These are phyloP conservation scores for Boletellus sp. DNA, from an alignment of 768 basidiomycete species.

Conservation along the genomic window DNA sequence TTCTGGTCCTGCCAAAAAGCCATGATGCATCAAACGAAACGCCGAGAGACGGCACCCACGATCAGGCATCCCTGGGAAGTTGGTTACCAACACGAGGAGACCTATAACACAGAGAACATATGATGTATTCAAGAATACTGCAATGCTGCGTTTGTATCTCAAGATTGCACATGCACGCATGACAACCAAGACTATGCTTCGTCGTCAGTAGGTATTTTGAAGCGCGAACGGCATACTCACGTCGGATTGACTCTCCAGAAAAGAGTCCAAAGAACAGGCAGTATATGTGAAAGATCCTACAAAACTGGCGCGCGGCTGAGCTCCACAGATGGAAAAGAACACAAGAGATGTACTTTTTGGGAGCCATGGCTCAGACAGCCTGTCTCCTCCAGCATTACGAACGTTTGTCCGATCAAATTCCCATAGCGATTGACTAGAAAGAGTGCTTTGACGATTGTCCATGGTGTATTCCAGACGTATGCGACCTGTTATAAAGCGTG, in stretches of 20 bases:
- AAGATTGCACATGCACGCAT: conserved; percentile 25
- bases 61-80: not conserved
- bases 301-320: conserved; percentile 2
- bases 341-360: not conserved
- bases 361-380: conserved; percentile 18
- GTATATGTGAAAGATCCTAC: not conserved
- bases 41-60: not conserved
- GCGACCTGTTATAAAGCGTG: conserved; percentile 7
- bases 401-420: conserved; percentile 17
- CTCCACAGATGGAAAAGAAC: too few species aligned
- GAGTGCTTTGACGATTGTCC: conserved; percentile 8
- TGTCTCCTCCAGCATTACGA: conserved; percentile 20
- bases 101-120: conserved; percentile 11
- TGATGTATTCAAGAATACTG: not conserved
- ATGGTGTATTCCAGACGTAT: conserved; percentile 16
- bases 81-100: not conserved
- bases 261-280: not conserved
- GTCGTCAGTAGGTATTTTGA: not conserved
- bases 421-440: conserved; percentile 16
- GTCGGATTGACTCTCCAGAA: conserved; percentile 10
- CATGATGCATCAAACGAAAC: not conserved
- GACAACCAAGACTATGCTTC: conserved; percentile 18
- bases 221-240: not conserved
- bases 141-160: conserved; percentile 7
- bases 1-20: not conserved